Base-by-base conservation (phyloP, 345 rosid genomes). In the Streptanthus diversifolius region DNA sequence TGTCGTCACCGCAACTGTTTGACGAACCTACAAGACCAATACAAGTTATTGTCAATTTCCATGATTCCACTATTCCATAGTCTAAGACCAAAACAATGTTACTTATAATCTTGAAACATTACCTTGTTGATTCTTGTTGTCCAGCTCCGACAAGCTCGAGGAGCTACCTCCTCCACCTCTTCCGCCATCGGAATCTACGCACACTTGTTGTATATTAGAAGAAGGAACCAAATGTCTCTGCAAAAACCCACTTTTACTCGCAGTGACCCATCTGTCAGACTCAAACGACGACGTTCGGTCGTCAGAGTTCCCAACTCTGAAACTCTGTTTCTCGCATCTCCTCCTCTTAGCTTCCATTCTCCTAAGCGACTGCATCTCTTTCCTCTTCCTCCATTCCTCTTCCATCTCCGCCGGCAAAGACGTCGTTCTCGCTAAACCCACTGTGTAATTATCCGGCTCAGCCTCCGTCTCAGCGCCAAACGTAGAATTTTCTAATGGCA, bases 311-410 rank as follows among this genome's bases (percentile, higher is more conserved):
- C 74, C 71, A 63, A 12, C 78, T 58, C 54, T 79, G 56, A 70
- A 79, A 73, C 74, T 89, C 80, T 87, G 97, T 90, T 90, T 92
- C 77, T 90, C 96, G 30, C 80, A 84, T 69, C 96, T 80, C 74
- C 96, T 83, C 71, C 89, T 83, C 80, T 92, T 92, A 40, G 96
- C 97, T 60, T 83, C 96, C 97, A 90, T 83, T 59, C 97, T 85
- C 79, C 96, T 82, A 47, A 85, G 48, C 19, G 83, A 83, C 84
- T 90, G 97, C 85, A 88, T 72, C 76, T 86, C 92, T 83, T 87
- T 90, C 56, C 98, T 85, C 85, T 88, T 92, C 87, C 87, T 84
- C 98, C 92, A 88, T 65, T 87, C 98, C 60, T 90, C 99, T 65
- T 90, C 97, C 7, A 92, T 84, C 90, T 84, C 98, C 2, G 93